Percentiles rank a stretch among this genome's conserved stretches.
Evolutionary conservation across 2,329 filamentous ascomycete genomes (phyloP).

Genomic region (Elsinoe arachidis): DNA sequence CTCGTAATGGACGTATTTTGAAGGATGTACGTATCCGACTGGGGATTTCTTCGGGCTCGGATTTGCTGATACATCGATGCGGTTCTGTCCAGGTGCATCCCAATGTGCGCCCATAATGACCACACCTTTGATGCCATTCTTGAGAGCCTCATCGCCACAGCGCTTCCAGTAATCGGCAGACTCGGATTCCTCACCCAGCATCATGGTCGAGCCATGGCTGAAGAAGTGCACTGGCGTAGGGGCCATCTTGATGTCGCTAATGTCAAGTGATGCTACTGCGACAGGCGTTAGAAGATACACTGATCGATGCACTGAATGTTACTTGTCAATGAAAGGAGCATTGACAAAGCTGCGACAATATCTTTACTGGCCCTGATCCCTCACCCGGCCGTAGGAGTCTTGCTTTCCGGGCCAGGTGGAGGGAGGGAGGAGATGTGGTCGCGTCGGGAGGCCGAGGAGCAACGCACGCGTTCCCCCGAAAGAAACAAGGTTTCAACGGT

Average conservation of each 20-base stretch:
- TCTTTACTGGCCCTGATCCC: not conserved
- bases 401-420: not conserved
- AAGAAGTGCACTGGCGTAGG: conserved; percentile 56
- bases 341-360: not conserved
- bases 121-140: conserved; percentile 51
- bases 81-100: conserved; percentile 45
- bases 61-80: conserved; percentile 54
- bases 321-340: not conserved
- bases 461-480: no score
- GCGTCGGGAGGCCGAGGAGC: not conserved
- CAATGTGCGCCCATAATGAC: conserved; percentile 65
- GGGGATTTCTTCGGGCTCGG: conserved; percentile 52
- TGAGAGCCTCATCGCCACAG: conserved; percentile 54
- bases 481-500: not conserved
- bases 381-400: not conserved
- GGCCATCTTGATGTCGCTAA: conserved; percentile 11
- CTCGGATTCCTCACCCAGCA: conserved; percentile 55
- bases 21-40: conserved; percentile 57
- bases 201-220: conserved; percentile 62
- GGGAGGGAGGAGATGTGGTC: not conserved
- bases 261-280: not conserved
- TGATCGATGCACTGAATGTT: not conserved
- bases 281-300: not conserved
- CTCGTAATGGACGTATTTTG: conserved; percentile 55
- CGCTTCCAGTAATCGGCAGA: conserved; percentile 59